phyloP scores from a whole-genome alignment of 2,329 filamentous ascomycete species.

The Colletotrichum sp. region DNA sequence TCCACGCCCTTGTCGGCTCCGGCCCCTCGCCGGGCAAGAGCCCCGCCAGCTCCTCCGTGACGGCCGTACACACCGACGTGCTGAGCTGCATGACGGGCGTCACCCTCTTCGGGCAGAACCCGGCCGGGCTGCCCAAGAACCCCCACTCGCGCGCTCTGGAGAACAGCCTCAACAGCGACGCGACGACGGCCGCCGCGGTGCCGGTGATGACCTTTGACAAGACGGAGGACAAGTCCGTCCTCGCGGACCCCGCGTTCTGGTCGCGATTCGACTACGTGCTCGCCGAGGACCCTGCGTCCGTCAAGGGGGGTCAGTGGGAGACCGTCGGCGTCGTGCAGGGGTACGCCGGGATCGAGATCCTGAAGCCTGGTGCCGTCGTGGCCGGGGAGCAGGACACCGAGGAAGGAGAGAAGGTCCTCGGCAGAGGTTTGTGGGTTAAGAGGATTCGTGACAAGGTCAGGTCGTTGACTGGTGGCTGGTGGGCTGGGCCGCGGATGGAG shows the following conservation, averaged over 20 bases:
- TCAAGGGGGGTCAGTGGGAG: conserved; percentile 59
- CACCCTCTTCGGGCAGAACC: conserved; percentile 66
- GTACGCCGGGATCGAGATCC: conserved; percentile 63
- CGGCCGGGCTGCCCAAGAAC: conserved; percentile 39
- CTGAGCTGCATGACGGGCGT: conserved; percentile 72
- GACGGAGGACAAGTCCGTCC: conserved; percentile 56
- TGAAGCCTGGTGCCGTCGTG: conserved; percentile 48
- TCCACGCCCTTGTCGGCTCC: conserved; percentile 45
- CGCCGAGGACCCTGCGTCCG: conserved; percentile 54
- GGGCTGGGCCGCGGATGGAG: conserved; percentile 67
- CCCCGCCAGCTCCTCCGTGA: conserved; percentile 28
- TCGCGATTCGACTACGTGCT: conserved; percentile 67
- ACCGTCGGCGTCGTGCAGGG: conserved; percentile 61
- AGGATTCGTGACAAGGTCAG: conserved; percentile 46
- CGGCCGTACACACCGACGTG: conserved; percentile 67
- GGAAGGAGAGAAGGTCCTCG: conserved; percentile 39
- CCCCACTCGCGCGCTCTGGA: conserved; percentile 23
- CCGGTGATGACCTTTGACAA: conserved; percentile 60
- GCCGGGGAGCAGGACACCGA: conserved; percentile 12
- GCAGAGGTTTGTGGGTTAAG: conserved; percentile 46
- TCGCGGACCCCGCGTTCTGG: conserved; percentile 63
- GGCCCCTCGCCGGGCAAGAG: conserved; percentile 24
- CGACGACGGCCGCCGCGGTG: conserved; percentile 22
- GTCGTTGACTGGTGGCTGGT: conserved; percentile 63
- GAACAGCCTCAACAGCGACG: conserved; percentile 19